Percentiles rank a stretch among this genome's conserved stretches.
These are phyloP conservation scores for Claviceps capensis DNA, from an alignment of 2,329 filamentous ascomycete species.

Conservation along the genomic window DNA sequence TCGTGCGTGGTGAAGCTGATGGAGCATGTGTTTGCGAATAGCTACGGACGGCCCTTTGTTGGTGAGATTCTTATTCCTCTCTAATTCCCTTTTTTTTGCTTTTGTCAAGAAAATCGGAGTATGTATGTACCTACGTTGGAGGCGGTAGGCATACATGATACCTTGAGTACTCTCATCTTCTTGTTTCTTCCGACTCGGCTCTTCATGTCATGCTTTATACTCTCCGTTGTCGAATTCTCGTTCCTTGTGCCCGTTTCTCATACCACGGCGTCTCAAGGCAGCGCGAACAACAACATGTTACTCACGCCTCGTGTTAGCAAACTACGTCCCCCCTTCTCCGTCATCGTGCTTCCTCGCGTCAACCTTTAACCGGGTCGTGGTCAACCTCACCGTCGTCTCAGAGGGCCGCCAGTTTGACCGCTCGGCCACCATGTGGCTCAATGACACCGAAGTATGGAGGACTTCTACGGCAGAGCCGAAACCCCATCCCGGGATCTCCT, in stretches of 20 bases:
- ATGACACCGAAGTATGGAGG: conserved; percentile 67
- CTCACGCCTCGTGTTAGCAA: conserved; percentile 1
- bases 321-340: conserved; percentile 25
- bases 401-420: conserved; percentile 64
- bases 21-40: conserved; percentile 56
- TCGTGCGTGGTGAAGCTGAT: conserved; percentile 47
- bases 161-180: not conserved
- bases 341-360: conserved; percentile 55
- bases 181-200: not conserved
- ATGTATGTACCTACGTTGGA: not conserved
- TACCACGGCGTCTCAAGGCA: not conserved
- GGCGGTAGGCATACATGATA: not conserved
- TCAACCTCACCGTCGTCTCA: conserved; percentile 64
- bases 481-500: conserved; percentile 48
- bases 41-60: conserved; percentile 61
- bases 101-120: not conserved
- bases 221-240: not conserved
- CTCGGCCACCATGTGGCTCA: conserved; percentile 61
- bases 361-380: conserved; percentile 57
- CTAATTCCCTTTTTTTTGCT: not conserved
- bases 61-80: conserved; percentile 31
- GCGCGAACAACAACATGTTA: not conserved
- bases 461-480: conserved; percentile 75
- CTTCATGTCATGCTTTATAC: not conserved
- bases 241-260: no score